phyloP scores from a whole-genome alignment of 2,329 filamentous ascomycete species.

The Aspergillus aculeatus region DNA sequence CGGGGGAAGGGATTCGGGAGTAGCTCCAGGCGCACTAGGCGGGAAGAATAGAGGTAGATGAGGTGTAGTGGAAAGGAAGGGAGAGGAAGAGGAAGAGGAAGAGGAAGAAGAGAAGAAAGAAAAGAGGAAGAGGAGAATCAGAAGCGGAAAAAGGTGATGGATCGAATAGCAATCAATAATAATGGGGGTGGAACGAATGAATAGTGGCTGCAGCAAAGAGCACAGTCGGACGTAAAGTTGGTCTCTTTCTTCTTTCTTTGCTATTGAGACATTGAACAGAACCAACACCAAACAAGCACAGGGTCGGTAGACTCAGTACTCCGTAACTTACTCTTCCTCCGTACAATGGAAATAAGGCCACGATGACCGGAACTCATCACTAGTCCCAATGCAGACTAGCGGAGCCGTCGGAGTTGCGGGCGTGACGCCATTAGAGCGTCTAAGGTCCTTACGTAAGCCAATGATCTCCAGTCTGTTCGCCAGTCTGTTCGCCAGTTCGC shows the following conservation, averaged over 20 bases:
- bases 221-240: slow-evolving; percentile 12
- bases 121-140: slow-evolving; percentile 1
- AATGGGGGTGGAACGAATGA: slow-evolving; percentile 3
- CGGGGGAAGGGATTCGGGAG: background rate
- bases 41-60: background rate
- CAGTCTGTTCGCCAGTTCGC: too few species aligned
- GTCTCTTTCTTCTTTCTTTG: slow-evolving; percentile 7
- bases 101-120: background rate
- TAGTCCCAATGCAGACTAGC: slow-evolving; percentile 30
- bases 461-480: background rate
- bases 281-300: slow-evolving; percentile 20
- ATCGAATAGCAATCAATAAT: slow-evolving; percentile 9
- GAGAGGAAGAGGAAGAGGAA: background rate
- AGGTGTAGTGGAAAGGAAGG: background rate
- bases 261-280: background rate
- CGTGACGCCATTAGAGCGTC: slow-evolving; percentile 15
- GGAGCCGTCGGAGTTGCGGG: slow-evolving; percentile 2
- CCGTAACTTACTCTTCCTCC: too few species aligned
- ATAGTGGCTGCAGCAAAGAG: background rate
- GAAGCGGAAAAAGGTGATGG: slow-evolving; percentile 10
- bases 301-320: too few species aligned
- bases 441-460: too few species aligned
- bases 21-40: background rate
- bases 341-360: slow-evolving; percentile 32
- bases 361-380: slow-evolving; percentile 39